These are phyloP conservation scores for Prunus armeniaca DNA, from an alignment of 306 rosid species.

Conservation along the genomic window DNA sequence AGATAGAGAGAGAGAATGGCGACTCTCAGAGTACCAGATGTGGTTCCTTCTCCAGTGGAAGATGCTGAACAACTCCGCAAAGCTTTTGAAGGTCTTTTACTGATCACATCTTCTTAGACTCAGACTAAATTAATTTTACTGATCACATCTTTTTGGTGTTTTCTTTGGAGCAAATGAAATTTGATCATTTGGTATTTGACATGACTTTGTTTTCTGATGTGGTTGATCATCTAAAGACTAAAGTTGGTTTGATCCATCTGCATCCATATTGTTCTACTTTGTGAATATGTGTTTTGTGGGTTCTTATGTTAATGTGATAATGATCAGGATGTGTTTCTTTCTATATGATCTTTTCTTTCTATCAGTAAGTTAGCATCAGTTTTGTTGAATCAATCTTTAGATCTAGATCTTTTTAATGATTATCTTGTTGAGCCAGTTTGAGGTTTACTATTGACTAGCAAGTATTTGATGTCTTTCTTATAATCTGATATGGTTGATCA, in stretches of 20 bases:
- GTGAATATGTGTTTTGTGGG: neutral
- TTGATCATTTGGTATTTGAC: neutral
- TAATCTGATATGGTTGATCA: constrained; percentile 1
- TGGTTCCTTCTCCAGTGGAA: constrained; percentile 14
- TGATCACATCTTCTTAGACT: too few relatives aligned
- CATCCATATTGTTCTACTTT: neutral
- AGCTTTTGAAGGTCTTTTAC: constrained; percentile 12
- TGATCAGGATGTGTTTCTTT: neutral
- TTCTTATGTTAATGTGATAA: neutral
- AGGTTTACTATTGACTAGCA: neutral
- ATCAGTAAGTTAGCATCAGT: neutral
- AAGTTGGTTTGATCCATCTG: neutral
- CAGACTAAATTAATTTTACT: neutral
- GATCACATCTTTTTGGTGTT: neutral
- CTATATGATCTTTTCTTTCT: too few relatives aligned
- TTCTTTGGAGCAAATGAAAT: neutral
- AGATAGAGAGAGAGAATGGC: neutral
- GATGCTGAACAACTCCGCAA: constrained; percentile 12
- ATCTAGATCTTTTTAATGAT: neutral
- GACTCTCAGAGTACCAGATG: constrained; percentile 8
- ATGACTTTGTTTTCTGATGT: neutral
- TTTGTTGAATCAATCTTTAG: neutral
- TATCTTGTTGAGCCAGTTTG: neutral
- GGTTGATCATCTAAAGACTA: neutral
- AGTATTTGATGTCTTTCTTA: neutral